Evolutionary conservation across 139 green algal genomes (phyloP).

Genomic region (Nannochloris sp.): DNA sequence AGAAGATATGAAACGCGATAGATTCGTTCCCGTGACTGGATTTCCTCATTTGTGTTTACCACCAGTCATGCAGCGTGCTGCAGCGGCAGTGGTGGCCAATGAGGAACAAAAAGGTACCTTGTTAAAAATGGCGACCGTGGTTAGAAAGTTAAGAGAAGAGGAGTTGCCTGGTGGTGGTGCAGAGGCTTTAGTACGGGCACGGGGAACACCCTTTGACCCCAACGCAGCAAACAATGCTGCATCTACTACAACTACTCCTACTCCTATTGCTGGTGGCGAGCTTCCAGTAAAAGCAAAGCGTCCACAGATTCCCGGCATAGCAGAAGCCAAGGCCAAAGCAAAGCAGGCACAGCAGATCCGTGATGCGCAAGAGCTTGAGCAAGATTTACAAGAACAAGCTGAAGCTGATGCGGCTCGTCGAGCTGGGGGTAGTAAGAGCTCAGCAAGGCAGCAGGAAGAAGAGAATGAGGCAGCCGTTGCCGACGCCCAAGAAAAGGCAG

Average conservation of each 20-base stretch:
- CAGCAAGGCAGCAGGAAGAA: background rate
- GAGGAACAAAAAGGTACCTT: background rate
- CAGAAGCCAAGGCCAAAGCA: background rate
- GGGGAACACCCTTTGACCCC: background rate
- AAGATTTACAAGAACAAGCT: background rate
- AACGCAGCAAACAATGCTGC: too few species aligned
- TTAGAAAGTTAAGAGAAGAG: background rate
- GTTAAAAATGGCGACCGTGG: background rate
- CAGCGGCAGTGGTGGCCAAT: background rate
- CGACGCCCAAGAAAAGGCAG: background rate
- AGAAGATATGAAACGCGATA: constrained; percentile 16
- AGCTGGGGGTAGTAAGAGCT: too few species aligned
- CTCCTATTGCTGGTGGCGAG: too few species aligned
- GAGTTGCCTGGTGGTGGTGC: background rate
- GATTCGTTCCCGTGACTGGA: constrained; percentile 29
- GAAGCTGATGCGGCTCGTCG: background rate
- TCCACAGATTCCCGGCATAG: background rate
- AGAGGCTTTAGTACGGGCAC: background rate
- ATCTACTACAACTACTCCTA: too few species aligned
- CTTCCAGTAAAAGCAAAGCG: background rate
- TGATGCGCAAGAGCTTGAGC: background rate
- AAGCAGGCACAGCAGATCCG: background rate
- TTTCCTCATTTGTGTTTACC: constrained; percentile 18
- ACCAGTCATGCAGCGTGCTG: background rate
- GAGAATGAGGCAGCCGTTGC: background rate